phyloP scores from a whole-genome alignment of 1,139 yeast genomes.

The Pichia sp. region DNA sequence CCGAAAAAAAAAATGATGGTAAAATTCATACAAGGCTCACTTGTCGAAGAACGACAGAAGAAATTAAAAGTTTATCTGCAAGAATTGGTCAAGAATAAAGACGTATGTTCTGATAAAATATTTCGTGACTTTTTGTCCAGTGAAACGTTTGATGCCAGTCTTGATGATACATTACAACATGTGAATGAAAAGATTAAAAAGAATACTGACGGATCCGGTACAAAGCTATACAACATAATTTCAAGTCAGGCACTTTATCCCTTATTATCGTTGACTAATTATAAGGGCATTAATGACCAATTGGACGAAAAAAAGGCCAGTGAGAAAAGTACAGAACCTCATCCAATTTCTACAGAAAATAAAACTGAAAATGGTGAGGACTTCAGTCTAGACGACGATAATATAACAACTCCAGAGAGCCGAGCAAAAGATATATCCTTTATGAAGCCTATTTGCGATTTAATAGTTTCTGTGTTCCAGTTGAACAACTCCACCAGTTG shows the following conservation, averaged over 20 bases:
- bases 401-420: slow-evolving; percentile 17
- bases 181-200: slow-evolving; percentile 17
- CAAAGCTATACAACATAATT: slow-evolving; percentile 42
- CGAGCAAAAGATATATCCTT: slow-evolving; percentile 38
- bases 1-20: slow-evolving; percentile 66
- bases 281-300: slow-evolving; percentile 6
- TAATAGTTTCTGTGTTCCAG: slow-evolving; percentile 67
- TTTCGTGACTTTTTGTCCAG: slow-evolving; percentile 77
- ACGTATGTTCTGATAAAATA: slow-evolving; percentile 67
- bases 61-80: slow-evolving; percentile 63
- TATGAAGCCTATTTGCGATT: slow-evolving; percentile 79
- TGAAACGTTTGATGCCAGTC: slow-evolving; percentile 51
- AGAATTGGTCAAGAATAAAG: slow-evolving; percentile 53
- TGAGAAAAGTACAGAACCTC: not conserved
- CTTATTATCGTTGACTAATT: slow-evolving; percentile 4
- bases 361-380: not conserved
- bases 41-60: slow-evolving; percentile 61
- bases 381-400: not conserved
- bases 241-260: slow-evolving; percentile 33
- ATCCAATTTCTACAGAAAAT: not conserved
- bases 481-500: slow-evolving; percentile 64
- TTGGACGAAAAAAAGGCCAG: not conserved
- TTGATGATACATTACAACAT: slow-evolving; percentile 32
- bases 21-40: slow-evolving; percentile 56
- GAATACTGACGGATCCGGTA: slow-evolving; percentile 40